phyloP scores from a whole-genome alignment of 116 monocot genomes.

The Iris pallida region DNA sequence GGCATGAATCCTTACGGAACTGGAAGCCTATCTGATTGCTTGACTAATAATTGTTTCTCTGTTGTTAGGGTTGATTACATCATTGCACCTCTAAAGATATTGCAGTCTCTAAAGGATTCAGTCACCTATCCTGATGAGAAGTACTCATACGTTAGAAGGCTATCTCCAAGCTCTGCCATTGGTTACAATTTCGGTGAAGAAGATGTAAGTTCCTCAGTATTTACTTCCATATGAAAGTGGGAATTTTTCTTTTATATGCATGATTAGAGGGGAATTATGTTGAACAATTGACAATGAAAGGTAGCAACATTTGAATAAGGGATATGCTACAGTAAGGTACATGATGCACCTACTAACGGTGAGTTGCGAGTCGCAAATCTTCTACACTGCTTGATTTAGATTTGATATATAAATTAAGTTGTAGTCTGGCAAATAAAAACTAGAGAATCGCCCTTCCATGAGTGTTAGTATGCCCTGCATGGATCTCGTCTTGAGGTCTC shows the following conservation, averaged over 20 bases:
- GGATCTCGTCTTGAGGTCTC: no score
- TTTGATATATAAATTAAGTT: background rate
- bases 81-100: conserved; percentile 83
- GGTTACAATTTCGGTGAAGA: conserved; percentile 58
- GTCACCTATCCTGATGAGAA: conserved; percentile 70
- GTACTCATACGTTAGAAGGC: conserved; percentile 61
- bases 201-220: conserved; percentile 48
- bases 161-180: conserved; percentile 60
- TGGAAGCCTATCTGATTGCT: no score
- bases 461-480: no score
- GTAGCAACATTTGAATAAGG: background rate
- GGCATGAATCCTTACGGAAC: no score
- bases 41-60: background rate
- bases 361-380: background rate
- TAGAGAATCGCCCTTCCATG: no score
- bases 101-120: conserved; percentile 86
- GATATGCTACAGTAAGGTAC: background rate
- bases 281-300: background rate
- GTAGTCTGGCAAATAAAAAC: no score
- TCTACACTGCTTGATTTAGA: background rate
- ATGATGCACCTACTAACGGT: background rate
- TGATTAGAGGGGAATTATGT: no score
- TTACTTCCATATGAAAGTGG: background rate
- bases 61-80: conserved; percentile 79
- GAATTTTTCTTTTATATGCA: no score